phyloP scores from a whole-genome alignment of 306 rosid species.

The Echinosophora koreensis region DNA sequence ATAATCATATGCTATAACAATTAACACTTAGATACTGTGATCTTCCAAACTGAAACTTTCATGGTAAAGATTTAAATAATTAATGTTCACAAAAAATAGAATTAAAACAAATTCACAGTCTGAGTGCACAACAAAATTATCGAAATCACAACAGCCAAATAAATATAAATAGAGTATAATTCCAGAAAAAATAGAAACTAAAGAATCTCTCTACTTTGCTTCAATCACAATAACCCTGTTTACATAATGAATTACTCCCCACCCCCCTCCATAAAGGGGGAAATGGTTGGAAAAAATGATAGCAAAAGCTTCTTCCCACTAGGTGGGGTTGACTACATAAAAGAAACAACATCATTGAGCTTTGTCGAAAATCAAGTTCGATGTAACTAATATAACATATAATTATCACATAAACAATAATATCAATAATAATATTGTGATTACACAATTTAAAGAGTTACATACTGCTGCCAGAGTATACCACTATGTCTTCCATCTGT shows the following conservation, averaged over 20 bases:
- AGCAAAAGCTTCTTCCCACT: slow-evolving; percentile 1
- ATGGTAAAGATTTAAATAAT: neutral
- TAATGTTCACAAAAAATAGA: neutral
- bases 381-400: slow-evolving; percentile 12
- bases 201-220: neutral
- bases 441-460: slow-evolving; percentile 42
- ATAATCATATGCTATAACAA: slow-evolving; percentile 28
- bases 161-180: neutral
- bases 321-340: neutral
- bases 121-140: slow-evolving; percentile 3
- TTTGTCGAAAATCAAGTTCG: neutral
- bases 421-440: neutral
- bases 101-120: neutral
- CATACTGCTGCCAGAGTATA: slow-evolving; percentile 48
- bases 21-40: neutral
- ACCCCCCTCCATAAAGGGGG: neutral
- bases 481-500: slow-evolving; percentile 45
- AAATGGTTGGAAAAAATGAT: slow-evolving; percentile 2
- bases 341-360: slow-evolving; percentile 6
- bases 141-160: neutral
- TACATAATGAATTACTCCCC: neutral
- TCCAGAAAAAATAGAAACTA: neutral
- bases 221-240: neutral
- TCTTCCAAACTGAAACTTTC: slow-evolving; percentile 14
- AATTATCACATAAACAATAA: neutral